Evolutionary conservation across 495 filamentous ascomycete genomes (phyloP), one percentile per base, ranked within the genome.

Genomic region (Daldinia decipiens): DNA sequence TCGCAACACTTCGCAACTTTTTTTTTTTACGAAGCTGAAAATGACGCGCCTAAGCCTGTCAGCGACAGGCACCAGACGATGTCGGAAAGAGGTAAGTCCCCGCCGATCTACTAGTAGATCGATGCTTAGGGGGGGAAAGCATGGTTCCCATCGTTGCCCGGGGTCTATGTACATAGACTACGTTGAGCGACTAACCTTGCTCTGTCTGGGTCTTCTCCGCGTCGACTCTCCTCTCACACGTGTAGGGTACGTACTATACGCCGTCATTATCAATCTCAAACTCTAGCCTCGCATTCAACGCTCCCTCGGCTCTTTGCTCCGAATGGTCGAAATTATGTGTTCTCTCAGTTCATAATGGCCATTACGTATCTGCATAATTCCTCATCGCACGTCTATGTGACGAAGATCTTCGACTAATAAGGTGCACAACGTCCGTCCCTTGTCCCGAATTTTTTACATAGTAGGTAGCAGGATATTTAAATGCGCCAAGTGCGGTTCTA

Each of bases 41-140:
- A 40, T n/a, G 13, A 62, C 54, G 51, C 26, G 26, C 17, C 50
- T 65, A 43, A 56, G 17, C 15, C 52, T 59, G 53, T 63, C 43
- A 24, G 43, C 17, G 21, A 47, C 9, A 47, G 43, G 43, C 9
- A 53, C 29, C 26, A n/a, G 40, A 54, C 59, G 43, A 59, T 56
- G 27, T 32, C 13, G 56, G 34, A 51, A 61, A 19, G 51, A 51
- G 62, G 53, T 59, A 59, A n/a, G 52, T 15, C 54, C 47, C 59
- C 53, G 69, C 17, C 38, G 64, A 67, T 68, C 43, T 47, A 47
- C 64, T 56, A 59, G 69, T 55, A 64, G 64, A 67, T 68, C 69
- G 11, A 47, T 63, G 38, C 55, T 64, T 43, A 13, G 34, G 34
- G 32, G 52, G 34, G 17, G 53, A 43, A 36, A 15, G 43, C 38